phyloP scores from a whole-genome alignment of 345 rosid species.

The Salix koriyanagi region DNA sequence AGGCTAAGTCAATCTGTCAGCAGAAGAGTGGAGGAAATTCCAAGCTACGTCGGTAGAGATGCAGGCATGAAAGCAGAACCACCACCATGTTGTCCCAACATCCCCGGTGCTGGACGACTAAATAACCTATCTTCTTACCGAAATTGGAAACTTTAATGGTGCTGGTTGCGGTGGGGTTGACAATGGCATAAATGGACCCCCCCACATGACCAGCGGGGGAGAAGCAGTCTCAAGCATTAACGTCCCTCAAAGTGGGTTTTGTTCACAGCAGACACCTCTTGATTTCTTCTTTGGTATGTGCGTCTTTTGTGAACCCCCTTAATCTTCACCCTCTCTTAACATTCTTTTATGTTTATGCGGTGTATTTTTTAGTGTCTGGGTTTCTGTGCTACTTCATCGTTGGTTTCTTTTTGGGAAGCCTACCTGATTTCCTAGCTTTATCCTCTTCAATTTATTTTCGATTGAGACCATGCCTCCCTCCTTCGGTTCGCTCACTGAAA shows the following conservation, averaged over 20 bases:
- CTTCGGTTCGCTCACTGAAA: slow-evolving; percentile 15
- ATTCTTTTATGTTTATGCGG: not conserved
- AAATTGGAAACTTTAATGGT: slow-evolving; percentile 28
- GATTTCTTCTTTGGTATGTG: slow-evolving; percentile 36
- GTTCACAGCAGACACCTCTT: slow-evolving; percentile 31
- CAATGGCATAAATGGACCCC: slow-evolving; percentile 18
- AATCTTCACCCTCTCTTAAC: not conserved
- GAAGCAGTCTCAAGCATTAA: slow-evolving; percentile 20
- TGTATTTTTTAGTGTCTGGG: slow-evolving; percentile 5
- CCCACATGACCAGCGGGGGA: slow-evolving; percentile 19
- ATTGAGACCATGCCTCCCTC: not conserved
- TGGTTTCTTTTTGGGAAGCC: slow-evolving; percentile 7
- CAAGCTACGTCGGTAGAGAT: slow-evolving; percentile 25
- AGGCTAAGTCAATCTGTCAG: slow-evolving; percentile 43
- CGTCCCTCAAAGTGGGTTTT: slow-evolving; percentile 18
- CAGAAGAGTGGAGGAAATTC: slow-evolving; percentile 31
- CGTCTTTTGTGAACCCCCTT: not conserved
- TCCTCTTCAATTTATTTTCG: not conserved
- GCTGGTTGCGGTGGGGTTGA: slow-evolving; percentile 18
- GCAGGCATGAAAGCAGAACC: slow-evolving; percentile 16
- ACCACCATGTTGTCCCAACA: slow-evolving; percentile 19
- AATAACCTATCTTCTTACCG: slow-evolving; percentile 12
- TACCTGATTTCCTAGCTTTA: not conserved
- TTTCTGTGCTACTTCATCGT: slow-evolving; percentile 21
- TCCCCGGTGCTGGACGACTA: slow-evolving; percentile 15